A percentile compares a stretch with the other conserved stretches of the same genome.
Evolutionary conservation across 768 basidiomycete species (phyloP).

Genomic region (Agrocybe pediades): DNA sequence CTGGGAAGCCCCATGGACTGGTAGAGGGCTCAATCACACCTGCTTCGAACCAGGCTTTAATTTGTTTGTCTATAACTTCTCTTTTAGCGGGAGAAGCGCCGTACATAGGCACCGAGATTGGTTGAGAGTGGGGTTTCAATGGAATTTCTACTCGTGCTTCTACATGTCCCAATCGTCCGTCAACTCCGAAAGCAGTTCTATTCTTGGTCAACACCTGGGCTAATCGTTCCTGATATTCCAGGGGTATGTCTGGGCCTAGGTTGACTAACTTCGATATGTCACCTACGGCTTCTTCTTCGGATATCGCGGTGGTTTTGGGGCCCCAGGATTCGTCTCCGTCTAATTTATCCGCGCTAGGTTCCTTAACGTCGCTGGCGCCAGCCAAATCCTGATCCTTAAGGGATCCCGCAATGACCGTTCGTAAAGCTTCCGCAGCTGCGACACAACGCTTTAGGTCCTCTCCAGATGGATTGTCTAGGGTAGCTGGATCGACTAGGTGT

Average conservation of each 20-base stretch:
- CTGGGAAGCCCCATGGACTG: conserved; percentile 37
- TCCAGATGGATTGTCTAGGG: conserved; percentile 1
- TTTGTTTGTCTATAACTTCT: conserved; percentile 22
- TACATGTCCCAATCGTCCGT: conserved; percentile 1
- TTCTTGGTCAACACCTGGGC: not conserved
- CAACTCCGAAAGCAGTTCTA: conserved; percentile 5
- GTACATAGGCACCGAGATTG: conserved; percentile 28
- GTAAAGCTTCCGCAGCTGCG: conserved; percentile 1
- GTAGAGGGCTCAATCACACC: conserved; percentile 40
- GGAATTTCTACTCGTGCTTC: conserved; percentile 2
- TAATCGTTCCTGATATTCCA: not conserved
- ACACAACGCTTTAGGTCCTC: not conserved
- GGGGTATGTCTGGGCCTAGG: conserved; percentile 4
- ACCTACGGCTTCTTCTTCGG: not conserved
- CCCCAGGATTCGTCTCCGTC: conserved; percentile 10
- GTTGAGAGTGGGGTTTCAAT: conserved; percentile 20
- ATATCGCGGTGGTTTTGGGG: conserved; percentile 4
- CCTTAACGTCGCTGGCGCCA: not conserved
- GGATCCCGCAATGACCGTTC: conserved; percentile 3
- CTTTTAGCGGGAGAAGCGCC: conserved; percentile 25
- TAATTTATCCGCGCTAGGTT: not conserved
- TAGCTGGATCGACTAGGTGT: conserved; percentile 1
- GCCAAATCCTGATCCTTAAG: conserved; percentile 6
- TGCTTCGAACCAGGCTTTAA: conserved; percentile 31
- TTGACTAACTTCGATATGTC: conserved; percentile 1